These are phyloP conservation scores for Ganoderma leucocontextum DNA, from an alignment of 1,284 basidiomycete genomes.

Conservation along the genomic window DNA sequence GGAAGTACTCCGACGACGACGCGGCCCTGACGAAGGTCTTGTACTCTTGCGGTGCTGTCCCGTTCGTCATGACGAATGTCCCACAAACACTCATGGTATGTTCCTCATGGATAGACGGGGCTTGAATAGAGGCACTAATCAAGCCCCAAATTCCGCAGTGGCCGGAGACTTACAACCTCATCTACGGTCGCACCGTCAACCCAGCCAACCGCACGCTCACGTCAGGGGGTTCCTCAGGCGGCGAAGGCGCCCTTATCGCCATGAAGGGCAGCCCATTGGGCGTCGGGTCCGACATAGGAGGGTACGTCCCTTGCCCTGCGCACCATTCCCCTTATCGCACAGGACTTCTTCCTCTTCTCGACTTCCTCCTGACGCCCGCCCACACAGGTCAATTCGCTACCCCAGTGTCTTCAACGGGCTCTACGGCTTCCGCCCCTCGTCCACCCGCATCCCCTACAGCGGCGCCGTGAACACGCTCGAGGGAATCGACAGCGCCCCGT, in stretches of 20 bases:
- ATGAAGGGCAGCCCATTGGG: constrained; percentile 72
- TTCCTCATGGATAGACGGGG: background rate
- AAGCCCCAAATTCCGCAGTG: constrained; percentile 37
- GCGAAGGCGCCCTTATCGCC: constrained; percentile 65
- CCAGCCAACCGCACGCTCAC: constrained; percentile 60
- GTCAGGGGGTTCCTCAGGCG: constrained; percentile 63
- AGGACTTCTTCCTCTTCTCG: constrained; percentile 41
- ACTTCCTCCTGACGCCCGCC: constrained; percentile 53
- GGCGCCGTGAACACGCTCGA: constrained; percentile 35
- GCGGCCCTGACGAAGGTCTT: constrained; percentile 32
- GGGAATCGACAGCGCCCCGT: constrained; percentile 33
- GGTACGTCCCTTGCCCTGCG: constrained; percentile 45
- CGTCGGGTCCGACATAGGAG: constrained; percentile 78
- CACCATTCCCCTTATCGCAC: constrained; percentile 15
- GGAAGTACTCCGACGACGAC: constrained; percentile 32
- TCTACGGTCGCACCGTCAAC: constrained; percentile 60
- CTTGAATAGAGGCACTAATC: no score
- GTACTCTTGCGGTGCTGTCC: constrained; percentile 55
- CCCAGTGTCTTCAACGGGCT: constrained; percentile 84
- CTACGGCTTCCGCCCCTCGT: constrained; percentile 79
- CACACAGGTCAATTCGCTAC: constrained; percentile 66
- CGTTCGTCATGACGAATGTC: constrained; percentile 77
- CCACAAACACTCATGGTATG: constrained; percentile 74
- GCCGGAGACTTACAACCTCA: constrained; percentile 49
- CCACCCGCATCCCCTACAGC: constrained; percentile 32